Conservation (phyloP, 2,329 filamentous ascomycete species). For the Ilyonectria destructans region DNA sequence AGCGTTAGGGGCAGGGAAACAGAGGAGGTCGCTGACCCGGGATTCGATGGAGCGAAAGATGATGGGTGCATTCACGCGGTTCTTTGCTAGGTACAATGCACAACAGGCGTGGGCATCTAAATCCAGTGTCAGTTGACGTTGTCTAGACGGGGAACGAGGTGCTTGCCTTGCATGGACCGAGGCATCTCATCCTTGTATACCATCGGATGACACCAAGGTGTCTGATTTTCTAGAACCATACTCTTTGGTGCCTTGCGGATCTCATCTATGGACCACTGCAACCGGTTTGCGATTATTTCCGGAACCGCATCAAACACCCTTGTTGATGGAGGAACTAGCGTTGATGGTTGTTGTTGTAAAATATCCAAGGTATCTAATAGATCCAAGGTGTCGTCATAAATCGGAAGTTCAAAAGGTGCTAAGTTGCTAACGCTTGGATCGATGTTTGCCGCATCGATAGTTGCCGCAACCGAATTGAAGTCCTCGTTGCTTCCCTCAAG, state of each 20-base stretch:
- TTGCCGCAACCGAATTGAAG: constrained; percentile 38
- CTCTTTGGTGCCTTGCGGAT: constrained; percentile 65
- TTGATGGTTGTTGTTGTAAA: constrained; percentile 36
- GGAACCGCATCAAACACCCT: constrained; percentile 43
- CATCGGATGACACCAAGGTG: constrained; percentile 69
- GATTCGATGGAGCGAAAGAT: constrained; percentile 66
- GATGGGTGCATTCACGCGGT: constrained; percentile 62
- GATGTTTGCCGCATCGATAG: constrained; percentile 37
- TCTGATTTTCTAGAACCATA: constrained; percentile 66
- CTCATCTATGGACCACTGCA: constrained; percentile 65
- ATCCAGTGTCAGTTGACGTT: constrained; percentile 16
- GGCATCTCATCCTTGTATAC: constrained; percentile 70
- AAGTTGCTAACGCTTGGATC: constrained; percentile 34
- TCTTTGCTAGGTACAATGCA: constrained; percentile 68
- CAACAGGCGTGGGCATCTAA: constrained; percentile 69
- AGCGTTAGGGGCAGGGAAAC: constrained; percentile 51
- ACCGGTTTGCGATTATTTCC: constrained; percentile 51
- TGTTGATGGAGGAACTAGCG: constrained; percentile 44
- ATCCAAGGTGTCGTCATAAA: constrained; percentile 39
- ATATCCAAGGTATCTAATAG: constrained; percentile 42
- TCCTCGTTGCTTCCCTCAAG: constrained; percentile 28
- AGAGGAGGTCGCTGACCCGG: constrained; percentile 61
- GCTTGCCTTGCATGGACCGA: constrained; percentile 63
- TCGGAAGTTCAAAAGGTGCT: constrained; percentile 30
- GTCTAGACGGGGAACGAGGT: neutral